phyloP scores from a whole-genome alignment of 2,329 filamentous ascomycete genomes.

The Lachnellula subtilissima region DNA sequence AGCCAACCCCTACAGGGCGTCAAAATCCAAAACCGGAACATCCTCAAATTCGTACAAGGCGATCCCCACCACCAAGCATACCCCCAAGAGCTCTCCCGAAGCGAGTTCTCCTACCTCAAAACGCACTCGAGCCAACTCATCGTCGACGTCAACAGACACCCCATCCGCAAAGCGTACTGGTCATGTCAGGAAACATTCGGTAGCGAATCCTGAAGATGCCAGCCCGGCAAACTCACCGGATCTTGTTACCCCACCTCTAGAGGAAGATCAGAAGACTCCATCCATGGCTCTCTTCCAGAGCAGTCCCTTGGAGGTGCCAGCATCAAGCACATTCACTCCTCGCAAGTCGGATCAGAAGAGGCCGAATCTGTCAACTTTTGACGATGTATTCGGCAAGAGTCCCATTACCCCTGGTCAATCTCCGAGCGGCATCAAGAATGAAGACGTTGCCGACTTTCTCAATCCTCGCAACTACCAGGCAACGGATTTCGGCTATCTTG shows the following conservation, averaged over 20 bases:
- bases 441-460: neutral
- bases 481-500: neutral
- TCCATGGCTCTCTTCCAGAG: neutral
- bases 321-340: neutral
- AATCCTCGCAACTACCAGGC: neutral
- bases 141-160: neutral
- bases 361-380: neutral
- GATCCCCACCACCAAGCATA: neutral
- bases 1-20: neutral
- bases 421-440: neutral
- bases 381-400: neutral
- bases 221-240: neutral
- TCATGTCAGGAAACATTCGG: neutral
- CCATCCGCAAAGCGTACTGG: neutral
- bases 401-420: neutral
- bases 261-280: neutral
- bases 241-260: neutral
- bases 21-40: neutral
- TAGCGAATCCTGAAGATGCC: neutral
- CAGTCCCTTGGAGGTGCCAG: neutral
- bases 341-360: neutral
- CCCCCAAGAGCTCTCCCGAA: neutral
- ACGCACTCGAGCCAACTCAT: neutral
- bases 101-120: neutral
- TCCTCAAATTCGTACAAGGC: neutral